phyloP scores from a whole-genome alignment of 176 grass and related monocot species.

The Hyparrhenia diplandra region DNA sequence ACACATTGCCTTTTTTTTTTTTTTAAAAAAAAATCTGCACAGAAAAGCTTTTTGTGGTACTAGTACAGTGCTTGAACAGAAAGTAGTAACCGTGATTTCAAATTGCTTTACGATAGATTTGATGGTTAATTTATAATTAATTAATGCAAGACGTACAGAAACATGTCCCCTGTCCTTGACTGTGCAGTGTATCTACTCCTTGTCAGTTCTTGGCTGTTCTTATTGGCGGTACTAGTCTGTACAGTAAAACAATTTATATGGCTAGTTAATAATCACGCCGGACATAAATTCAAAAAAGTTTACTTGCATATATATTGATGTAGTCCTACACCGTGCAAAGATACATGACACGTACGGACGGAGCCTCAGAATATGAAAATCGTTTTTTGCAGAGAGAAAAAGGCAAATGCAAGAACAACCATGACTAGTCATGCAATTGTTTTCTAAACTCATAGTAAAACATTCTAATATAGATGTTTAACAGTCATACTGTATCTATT shows the following conservation, averaged over 20 bases:
- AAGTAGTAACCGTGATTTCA: not conserved
- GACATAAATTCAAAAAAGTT: no score
- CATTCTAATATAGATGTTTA: no score
- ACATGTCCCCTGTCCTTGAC: not conserved
- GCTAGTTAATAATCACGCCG: not conserved
- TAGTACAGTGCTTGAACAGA: not conserved
- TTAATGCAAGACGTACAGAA: constrained; percentile 8
- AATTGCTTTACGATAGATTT: not conserved
- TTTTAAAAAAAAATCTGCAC: not conserved
- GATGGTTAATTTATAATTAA: constrained; percentile 22
- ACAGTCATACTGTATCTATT: no score
- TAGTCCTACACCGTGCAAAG: no score
- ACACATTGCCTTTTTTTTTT: not conserved
- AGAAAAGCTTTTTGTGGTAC: not conserved
- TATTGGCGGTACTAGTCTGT: not conserved
- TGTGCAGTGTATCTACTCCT: not conserved
- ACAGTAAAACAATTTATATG: not conserved
- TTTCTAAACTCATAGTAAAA: no score
- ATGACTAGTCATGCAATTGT: no score
- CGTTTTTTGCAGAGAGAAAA: no score
- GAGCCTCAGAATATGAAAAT: no score
- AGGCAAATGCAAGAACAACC: no score
- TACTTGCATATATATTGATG: no score
- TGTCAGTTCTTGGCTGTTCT: not conserved
- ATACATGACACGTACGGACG: no score